Base-by-base conservation (phyloP, 2,329 filamentous ascomycete species). In the Botrytis paeoniae region DNA sequence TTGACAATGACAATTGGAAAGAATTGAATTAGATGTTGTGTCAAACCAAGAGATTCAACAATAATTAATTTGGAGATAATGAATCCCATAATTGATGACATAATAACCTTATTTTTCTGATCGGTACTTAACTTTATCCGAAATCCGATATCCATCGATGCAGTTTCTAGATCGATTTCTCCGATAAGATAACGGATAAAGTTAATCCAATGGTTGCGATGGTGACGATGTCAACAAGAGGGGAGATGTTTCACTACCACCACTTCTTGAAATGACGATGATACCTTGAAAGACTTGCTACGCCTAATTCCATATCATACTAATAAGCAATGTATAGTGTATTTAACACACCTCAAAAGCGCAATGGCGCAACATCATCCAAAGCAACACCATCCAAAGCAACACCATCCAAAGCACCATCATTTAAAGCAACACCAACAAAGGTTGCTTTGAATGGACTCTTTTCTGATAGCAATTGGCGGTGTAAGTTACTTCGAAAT, bases 391-490 rank as follows among this genome's bases (percentile, higher is more conserved):
- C 54, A 35, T 65, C 60, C 10, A 73, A 59, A 48, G 62, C 10
- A 39, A 61, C 66, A 3, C 62, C 65, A 41, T 65, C 60, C 16
- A 73, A 48, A 59, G 29, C 22, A 45, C 51, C 66, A 7, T 54
- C 65, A 51, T 65, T 48, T 16, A 73, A 63, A 48, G 66, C 51
- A 54, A 29, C 66, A 3, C 62, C 54, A 35, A 60, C 60, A 20
- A 73, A 64, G 45, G 62, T 68, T 25, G 37, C 71, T 35, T 57
- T 75, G 16, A 75, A 74, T 25, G 72, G 74, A n/a, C 60, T 74
- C 32, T 74, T 75, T 41, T 69, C 66, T 12, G 74, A 74, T 70
- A 69, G 72, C 25, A 66, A 59, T 2, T 75, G 74, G 74, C 29
- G 66, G 4, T 75, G 74, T 69, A 70, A 59, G 59, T 54, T 69